These are phyloP conservation scores for Cyclotella choctawhatcheeana DNA, from an alignment of 108 stramenopile species.

Conservation along the genomic window DNA sequence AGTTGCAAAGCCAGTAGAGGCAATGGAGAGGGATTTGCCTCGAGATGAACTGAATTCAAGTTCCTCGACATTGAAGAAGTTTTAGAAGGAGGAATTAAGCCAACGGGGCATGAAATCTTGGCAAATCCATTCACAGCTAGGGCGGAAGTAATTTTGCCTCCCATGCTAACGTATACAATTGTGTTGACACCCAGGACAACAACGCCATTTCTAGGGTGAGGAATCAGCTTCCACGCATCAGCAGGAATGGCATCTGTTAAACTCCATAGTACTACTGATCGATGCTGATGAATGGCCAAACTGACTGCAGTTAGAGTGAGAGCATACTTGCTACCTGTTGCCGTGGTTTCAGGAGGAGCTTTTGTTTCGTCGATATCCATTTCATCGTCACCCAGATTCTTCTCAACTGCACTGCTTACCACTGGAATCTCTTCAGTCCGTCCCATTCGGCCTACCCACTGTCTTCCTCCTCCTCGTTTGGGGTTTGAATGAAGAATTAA, in stretches of 20 bases:
- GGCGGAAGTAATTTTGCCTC: constrained; percentile 68
- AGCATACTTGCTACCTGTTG: constrained; percentile 56
- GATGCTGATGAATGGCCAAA: constrained; percentile 70
- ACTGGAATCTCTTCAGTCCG: constrained; percentile 48
- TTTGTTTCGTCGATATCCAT: not conserved
- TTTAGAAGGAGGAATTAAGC: constrained; percentile 43
- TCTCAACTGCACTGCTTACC: not conserved
- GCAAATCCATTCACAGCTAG: constrained; percentile 88
- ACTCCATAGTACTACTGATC: constrained; percentile 86
- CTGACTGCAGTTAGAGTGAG: constrained; percentile 77
- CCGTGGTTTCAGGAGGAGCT: constrained; percentile 11
- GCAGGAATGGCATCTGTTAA: constrained; percentile 68
- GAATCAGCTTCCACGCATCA: constrained; percentile 65
- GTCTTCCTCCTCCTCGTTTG: constrained; percentile 50
- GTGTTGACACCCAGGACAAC: constrained; percentile 77
- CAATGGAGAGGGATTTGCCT: constrained; percentile 77
- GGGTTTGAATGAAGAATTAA: constrained; percentile 78
- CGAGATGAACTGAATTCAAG: constrained; percentile 31
- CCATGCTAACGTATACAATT: constrained; percentile 61
- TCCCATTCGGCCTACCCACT: constrained; percentile 76
- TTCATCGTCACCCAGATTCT: constrained; percentile 13
- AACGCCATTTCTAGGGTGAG: constrained; percentile 49
- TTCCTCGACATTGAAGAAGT: constrained; percentile 11
- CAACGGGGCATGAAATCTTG: constrained; percentile 56
- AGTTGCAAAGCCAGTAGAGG: constrained; percentile 70